Conservation (phyloP, 106 monocot genomes). For the Apostasia ramifera region DNA sequence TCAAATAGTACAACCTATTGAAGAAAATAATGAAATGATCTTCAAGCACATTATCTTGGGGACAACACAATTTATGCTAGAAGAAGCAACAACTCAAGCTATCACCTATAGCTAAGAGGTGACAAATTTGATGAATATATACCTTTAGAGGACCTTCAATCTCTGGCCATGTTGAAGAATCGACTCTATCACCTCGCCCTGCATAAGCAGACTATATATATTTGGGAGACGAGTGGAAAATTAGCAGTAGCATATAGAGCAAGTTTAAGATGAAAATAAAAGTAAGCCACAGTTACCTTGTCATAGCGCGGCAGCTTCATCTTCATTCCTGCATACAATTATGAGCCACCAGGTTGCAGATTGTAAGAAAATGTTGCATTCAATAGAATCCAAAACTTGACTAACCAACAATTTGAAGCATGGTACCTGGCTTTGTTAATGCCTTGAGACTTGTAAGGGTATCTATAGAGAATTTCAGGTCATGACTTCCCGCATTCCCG, state of each 20-base stretch:
- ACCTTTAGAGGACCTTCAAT: constrained; percentile 84
- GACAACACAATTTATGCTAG: no score
- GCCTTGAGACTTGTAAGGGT: constrained; percentile 53
- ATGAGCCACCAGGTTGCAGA: not conserved
- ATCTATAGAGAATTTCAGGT: constrained; percentile 71
- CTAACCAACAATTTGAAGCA: not conserved
- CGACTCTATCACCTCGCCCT: constrained; percentile 91
- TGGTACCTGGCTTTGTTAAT: constrained; percentile 69
- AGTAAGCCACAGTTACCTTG: constrained; percentile 42
- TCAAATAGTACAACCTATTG: constrained; percentile 86
- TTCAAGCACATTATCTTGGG: no score
- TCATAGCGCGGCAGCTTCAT: constrained; percentile 92
- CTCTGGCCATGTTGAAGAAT: constrained; percentile 84
- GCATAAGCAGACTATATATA: constrained; percentile 77
- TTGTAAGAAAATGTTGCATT: not conserved
- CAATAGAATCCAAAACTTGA: not conserved
- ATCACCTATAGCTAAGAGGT: no score
- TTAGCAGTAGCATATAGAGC: not conserved
- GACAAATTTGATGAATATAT: not conserved
- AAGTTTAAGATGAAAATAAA: constrained; percentile 7
- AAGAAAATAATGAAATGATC: no score
- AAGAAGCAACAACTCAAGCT: no score
- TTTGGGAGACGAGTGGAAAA: no score
- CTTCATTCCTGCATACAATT: constrained; percentile 56
- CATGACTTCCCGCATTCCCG: constrained; percentile 98